A percentile compares a stretch with the other conserved stretches of the same genome.
Conservation (phyloP, 768 basidiomycete species). For the Rickenella mellea region DNA sequence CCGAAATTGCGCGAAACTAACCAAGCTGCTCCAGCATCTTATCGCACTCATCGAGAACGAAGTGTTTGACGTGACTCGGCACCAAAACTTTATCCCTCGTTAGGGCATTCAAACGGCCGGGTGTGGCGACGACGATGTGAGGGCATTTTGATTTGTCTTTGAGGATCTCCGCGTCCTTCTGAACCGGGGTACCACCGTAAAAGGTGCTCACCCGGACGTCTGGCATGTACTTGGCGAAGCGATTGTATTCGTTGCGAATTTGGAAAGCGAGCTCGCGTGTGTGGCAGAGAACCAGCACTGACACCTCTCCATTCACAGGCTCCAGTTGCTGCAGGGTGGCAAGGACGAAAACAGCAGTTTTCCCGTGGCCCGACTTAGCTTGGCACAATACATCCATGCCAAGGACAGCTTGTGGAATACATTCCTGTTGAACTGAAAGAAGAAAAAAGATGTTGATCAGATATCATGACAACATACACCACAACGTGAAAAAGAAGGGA, state of each 20-base stretch:
- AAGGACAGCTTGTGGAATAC: conserved; percentile 97
- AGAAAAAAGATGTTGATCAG: background rate
- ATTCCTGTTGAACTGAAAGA: conserved; percentile 91
- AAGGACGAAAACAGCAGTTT: conserved; percentile 98
- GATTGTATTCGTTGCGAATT: conserved; percentile 99
- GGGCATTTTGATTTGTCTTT: conserved; percentile 97
- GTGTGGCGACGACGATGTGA: conserved; percentile 97
- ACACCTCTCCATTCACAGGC: conserved; percentile 95
- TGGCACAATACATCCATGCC: conserved; percentile 99
- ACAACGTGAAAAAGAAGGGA: no score
- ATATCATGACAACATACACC: no score
- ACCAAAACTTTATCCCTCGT: conserved; percentile 92
- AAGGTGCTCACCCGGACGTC: conserved; percentile 96
- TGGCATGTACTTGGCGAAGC: conserved; percentile 99
- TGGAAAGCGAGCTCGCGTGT: conserved; percentile 99
- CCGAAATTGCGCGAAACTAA: conserved; percentile 89
- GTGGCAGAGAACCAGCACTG: conserved; percentile 96
- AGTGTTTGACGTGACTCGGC: conserved; percentile 96
- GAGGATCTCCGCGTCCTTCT: conserved; percentile 87
- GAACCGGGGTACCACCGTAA: conserved; percentile 92
- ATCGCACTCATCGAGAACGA: conserved; percentile 99
- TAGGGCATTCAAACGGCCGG: conserved; percentile 93
- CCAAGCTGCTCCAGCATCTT: conserved; percentile 99
- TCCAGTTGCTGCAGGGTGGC: conserved; percentile 97
- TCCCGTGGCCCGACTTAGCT: conserved; percentile 97